Base-by-base conservation (phyloP, 176 grass and related monocot genomes). In the Tuctoria greenei region DNA sequence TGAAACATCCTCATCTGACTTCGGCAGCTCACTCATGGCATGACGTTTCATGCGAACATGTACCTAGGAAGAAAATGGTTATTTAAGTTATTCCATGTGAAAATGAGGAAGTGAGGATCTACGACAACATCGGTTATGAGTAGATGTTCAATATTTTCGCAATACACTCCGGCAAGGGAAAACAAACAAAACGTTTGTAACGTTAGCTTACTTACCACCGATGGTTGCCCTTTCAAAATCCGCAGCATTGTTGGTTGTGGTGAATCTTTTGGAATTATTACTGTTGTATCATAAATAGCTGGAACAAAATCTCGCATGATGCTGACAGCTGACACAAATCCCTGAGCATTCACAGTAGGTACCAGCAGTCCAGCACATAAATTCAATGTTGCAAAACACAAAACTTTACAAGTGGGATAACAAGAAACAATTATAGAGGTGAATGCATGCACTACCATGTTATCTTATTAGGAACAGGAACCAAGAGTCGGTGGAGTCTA, bases 221-320 rank as follows among this genome's bases (percentile, higher is more conserved):
- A 99, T 17, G 92, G 82, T 79, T 95, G 91, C 20, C 96, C 87
- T 87, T 90, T 94, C 42, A 99, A 69, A 88, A 99, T 90, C 43
- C 96, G 86, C 27, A 99, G 80, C 92, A 99, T 99, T 65, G 96
- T 99, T 37, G 96, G 96, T 80, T 90, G 73, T 74, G 92, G 96
- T 76, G 93, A 88, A 82, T 95, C 74, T 85, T 92, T 71, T 26
- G 96, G 96, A 92, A 99, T 90, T 74, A 87, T 88, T 66, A 99
- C 96, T 70, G 96, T 99, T 71, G 89, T 85, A 41, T 99, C 96
- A 17, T 92, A 95, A 59, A 99, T 86, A 81, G 96, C 92, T 73
- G 96, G 96, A 61, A 99, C 96, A 82, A 95, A 99, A 86, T 88
- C 69, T 17, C 89, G 84, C 96, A 95, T 99, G 51, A 82, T 88